Evolutionary conservation across 2,329 filamentous ascomycete genomes (phyloP).

Genomic region (Delphinella strobiligena): DNA sequence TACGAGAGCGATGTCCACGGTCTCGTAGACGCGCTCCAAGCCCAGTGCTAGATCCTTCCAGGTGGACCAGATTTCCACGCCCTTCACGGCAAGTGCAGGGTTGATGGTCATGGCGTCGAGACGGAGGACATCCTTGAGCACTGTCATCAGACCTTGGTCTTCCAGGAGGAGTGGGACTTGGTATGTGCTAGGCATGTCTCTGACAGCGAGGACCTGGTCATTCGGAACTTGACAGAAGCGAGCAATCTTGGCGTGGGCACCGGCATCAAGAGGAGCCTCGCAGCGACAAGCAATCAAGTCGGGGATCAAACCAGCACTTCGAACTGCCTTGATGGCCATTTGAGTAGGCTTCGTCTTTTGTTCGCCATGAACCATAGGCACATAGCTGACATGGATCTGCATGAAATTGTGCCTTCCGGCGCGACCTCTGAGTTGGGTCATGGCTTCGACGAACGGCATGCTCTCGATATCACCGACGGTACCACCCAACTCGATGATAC

Average conservation of each 20-base stretch:
- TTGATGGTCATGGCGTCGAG: conserved; percentile 43
- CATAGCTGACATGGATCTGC: conserved; percentile 79
- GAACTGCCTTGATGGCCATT: conserved; percentile 70
- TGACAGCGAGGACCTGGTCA: conserved; percentile 76
- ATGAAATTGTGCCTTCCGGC: conserved; percentile 70
- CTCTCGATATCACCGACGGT: conserved; percentile 76
- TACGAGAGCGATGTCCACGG: conserved; percentile 72
- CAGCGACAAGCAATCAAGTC: conserved; percentile 83
- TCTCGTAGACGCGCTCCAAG: conserved; percentile 53
- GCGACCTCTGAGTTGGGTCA: conserved; percentile 64
- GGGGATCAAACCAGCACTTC: conserved; percentile 58
- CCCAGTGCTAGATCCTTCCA: conserved; percentile 64
- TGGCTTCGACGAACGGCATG: conserved; percentile 76
- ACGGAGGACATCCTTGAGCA: conserved; percentile 53
- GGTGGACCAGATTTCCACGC: conserved; percentile 58
- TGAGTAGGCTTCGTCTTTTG: conserved; percentile 98
- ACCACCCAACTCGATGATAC: conserved; percentile 64
- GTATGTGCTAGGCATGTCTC: conserved; percentile 82
- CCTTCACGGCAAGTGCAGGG: conserved; percentile 46
- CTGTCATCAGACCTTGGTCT: conserved; percentile 60
- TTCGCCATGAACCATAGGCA: conserved; percentile 65
- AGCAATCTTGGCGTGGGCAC: conserved; percentile 77
- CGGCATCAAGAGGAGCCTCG: conserved; percentile 58
- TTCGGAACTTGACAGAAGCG: conserved; percentile 76
- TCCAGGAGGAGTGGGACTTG: conserved; percentile 89